Evolutionary conservation across 768 basidiomycete species (phyloP).

Genomic region (Leccinum barrowsii): DNA sequence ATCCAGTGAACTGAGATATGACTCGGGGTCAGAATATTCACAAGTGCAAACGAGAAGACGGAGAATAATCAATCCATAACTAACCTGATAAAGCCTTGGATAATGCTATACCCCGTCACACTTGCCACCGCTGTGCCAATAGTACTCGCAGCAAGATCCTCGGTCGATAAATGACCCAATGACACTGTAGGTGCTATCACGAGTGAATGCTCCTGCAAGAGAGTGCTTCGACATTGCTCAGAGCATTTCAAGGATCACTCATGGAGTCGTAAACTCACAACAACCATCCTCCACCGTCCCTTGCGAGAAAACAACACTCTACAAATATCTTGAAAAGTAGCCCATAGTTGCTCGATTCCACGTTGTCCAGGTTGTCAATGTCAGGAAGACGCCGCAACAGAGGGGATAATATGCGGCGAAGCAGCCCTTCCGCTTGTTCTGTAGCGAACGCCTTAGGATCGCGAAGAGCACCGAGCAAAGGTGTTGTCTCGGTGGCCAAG

Average conservation of each 20-base stretch:
- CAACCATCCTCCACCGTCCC: conserved; percentile 18
- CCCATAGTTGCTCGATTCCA: conserved; percentile 5
- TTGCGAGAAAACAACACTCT: conserved; percentile 24
- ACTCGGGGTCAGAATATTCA: conserved; percentile 10
- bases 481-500: conserved; percentile 22
- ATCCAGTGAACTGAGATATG: conserved; percentile 17
- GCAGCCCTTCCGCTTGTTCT: conserved; percentile 13
- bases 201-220: conserved; percentile 24
- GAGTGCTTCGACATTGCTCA: conserved; percentile 12
- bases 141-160: conserved; percentile 49
- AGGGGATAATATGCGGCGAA: conserved; percentile 15
- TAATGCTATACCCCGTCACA: conserved; percentile 42
- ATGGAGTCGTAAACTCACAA: conserved; percentile 13
- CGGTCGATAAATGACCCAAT: conserved; percentile 53
- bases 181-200: conserved; percentile 32
- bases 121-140: conserved; percentile 38
- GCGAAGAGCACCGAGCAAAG: conserved; percentile 20
- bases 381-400: conserved; percentile 17
- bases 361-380: conserved; percentile 18
- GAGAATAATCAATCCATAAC: conserved; percentile 21
- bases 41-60: not conserved
- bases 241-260: not conserved
- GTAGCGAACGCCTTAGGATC: conserved; percentile 23
- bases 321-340: conserved; percentile 7
- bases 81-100: conserved; percentile 37